Conservation (phyloP, 164 flowering plant species). For the Tetrastigma voinierianum region DNA sequence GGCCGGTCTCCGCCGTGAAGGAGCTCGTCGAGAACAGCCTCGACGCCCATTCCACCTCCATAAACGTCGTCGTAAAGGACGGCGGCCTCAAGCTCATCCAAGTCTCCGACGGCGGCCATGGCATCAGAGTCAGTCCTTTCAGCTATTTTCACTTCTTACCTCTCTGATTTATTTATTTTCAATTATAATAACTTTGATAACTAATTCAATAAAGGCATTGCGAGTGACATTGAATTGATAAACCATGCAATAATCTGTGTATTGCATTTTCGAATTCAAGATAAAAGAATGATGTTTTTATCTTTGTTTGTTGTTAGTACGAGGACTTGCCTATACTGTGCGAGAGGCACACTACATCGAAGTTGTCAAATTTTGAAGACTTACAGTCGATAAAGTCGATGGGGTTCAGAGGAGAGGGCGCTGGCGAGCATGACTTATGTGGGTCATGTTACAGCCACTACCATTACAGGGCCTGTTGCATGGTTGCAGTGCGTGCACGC, state of each 20-base stretch:
- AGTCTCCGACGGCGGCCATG: constrained; percentile 97
- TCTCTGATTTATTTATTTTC: background rate
- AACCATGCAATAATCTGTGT: background rate
- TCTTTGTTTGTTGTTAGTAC: constrained; percentile 30
- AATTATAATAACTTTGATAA: background rate
- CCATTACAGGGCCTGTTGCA: constrained; percentile 91
- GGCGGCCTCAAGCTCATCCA: constrained; percentile 85
- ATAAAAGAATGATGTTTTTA: background rate
- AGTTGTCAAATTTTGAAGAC: constrained; percentile 79
- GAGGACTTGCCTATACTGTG: constrained; percentile 95
- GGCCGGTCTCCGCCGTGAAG: constrained; percentile 12
- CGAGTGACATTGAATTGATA: background rate
- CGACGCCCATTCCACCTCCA: constrained; percentile 4
- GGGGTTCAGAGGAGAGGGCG: constrained; percentile 99
- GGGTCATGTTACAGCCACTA: constrained; percentile 92
- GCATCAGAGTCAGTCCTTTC: constrained; percentile 57
- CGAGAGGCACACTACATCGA: constrained; percentile 97
- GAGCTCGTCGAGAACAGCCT: constrained; percentile 13
- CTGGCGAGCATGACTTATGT: constrained; percentile 99
- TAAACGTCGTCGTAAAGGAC: too few species aligned
- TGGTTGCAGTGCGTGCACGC: constrained; percentile 62
- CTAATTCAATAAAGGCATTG: background rate
- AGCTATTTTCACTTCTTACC: too few species aligned
- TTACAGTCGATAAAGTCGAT: constrained; percentile 82
- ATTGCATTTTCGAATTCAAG: background rate